Conservation (phyloP, 2,329 filamentous ascomycete species). For the Aspergillus ruber region DNA sequence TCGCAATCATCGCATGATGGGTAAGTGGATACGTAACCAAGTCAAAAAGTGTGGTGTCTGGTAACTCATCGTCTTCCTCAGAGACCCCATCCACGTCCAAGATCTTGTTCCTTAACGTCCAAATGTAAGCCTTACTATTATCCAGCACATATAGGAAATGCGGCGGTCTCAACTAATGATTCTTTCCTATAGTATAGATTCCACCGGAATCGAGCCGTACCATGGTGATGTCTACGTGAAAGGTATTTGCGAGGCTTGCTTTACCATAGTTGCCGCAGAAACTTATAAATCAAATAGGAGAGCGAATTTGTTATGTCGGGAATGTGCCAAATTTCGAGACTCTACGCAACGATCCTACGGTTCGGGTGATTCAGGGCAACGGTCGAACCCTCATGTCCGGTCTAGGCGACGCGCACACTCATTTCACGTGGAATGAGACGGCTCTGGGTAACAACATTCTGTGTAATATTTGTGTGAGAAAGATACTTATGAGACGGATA, state of each 20-base stretch:
- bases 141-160: background rate
- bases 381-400: slow-evolving; percentile 47
- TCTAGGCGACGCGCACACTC: slow-evolving; percentile 45
- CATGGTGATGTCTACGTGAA: slow-evolving; percentile 35
- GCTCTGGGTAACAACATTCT: slow-evolving; percentile 23
- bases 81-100: slow-evolving; percentile 9
- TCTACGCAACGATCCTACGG: slow-evolving; percentile 23
- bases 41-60: background rate
- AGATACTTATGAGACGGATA: too few species aligned
- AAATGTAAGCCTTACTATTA: background rate
- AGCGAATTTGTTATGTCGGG: slow-evolving; percentile 30
- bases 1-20: background rate
- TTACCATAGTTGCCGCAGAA: background rate
- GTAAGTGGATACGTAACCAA: background rate
- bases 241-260: slow-evolving; percentile 15
- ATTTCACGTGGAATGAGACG: slow-evolving; percentile 45
- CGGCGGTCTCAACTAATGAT: background rate
- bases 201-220: slow-evolving; percentile 33
- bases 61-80: background rate
- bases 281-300: background rate
- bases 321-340: slow-evolving; percentile 23
- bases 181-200: slow-evolving; percentile 31
- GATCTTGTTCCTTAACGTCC: background rate
- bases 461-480: background rate
- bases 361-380: slow-evolving; percentile 33